A percentile compares a stretch with the other conserved stretches of the same genome.
phyloP scores from a whole-genome alignment of 108 stramenopile species.

The Mediolabrus comicus region DNA sequence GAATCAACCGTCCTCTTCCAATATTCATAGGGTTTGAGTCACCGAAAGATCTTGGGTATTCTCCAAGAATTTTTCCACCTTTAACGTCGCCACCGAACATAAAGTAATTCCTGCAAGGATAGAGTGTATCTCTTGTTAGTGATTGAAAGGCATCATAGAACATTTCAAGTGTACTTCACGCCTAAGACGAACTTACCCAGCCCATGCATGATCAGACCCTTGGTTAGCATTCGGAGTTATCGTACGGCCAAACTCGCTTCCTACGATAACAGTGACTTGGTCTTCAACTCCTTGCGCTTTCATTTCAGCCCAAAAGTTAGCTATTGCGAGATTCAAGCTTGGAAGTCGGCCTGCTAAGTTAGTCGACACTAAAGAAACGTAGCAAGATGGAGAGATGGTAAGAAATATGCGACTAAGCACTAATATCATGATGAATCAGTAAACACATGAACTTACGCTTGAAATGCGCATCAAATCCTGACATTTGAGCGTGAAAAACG shows the following conservation, averaged over 20 bases:
- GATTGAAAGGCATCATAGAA: too few relatives aligned
- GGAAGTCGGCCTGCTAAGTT: conserved; percentile 7
- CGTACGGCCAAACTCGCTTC: conserved; percentile 32
- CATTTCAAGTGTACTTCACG: too few relatives aligned
- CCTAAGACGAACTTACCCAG: conserved; percentile 21
- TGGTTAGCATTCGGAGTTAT: conserved; percentile 1
- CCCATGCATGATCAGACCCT: conserved; percentile 22
- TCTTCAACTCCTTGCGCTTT: conserved; percentile 39
- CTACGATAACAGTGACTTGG: background rate
- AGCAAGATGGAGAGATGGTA: too few relatives aligned
- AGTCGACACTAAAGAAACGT: too few relatives aligned
- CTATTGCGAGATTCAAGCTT: conserved; percentile 16
- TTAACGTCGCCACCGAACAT: conserved; percentile 33
- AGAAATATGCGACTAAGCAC: too few relatives aligned
- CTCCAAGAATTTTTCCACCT: conserved; percentile 39
- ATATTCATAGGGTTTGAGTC: background rate
- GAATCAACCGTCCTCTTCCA: conserved; percentile 39
- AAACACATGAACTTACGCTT: too few relatives aligned
- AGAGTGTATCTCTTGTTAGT: too few relatives aligned
- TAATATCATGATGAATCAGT: too few relatives aligned
- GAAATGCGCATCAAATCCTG: conserved; percentile 48
- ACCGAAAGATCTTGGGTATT: conserved; percentile 15
- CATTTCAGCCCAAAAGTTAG: conserved; percentile 35
- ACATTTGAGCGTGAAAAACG: conserved; percentile 42
- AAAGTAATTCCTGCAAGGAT: conserved; percentile 1